These are phyloP conservation scores for Tulasnella sp. DNA, from an alignment of 768 basidiomycete genomes.

Conservation along the genomic window DNA sequence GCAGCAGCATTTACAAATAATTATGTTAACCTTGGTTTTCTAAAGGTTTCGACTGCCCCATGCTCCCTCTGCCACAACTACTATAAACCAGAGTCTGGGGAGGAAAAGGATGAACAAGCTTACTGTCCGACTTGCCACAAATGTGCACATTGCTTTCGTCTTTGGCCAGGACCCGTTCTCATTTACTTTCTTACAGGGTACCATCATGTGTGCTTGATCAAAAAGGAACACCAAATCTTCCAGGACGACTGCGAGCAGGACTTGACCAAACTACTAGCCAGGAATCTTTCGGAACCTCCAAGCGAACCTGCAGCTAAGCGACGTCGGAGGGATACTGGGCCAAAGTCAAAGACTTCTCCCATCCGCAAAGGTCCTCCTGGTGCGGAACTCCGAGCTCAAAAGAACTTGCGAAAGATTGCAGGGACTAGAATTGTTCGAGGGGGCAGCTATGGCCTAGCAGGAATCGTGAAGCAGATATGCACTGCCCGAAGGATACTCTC, in stretches of 20 bases:
- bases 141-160: neutral
- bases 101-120: neutral
- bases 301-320: neutral
- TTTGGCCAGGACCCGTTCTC: neutral
- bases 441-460: neutral
- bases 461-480: neutral
- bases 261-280: neutral
- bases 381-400: neutral
- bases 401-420: slow-evolving; percentile 1
- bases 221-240: neutral
- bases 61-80: neutral
- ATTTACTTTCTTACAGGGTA: neutral
- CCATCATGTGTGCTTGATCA: neutral
- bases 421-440: slow-evolving; percentile 22
- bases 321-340: neutral
- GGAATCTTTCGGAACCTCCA: neutral
- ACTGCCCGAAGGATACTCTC: slow-evolving; percentile 10
- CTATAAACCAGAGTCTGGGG: neutral
- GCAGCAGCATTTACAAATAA: neutral
- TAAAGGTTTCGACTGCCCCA: neutral
- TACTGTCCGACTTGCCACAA: slow-evolving; percentile 3
- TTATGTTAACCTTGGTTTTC: neutral
- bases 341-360: neutral
- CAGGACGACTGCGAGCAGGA: neutral
- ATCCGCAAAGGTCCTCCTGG: neutral